A percentile compares a stretch with the other conserved stretches of the same genome.
Evolutionary conservation across 345 rosid genomes (phyloP).

Genomic region (Eucalyptus marginata): DNA sequence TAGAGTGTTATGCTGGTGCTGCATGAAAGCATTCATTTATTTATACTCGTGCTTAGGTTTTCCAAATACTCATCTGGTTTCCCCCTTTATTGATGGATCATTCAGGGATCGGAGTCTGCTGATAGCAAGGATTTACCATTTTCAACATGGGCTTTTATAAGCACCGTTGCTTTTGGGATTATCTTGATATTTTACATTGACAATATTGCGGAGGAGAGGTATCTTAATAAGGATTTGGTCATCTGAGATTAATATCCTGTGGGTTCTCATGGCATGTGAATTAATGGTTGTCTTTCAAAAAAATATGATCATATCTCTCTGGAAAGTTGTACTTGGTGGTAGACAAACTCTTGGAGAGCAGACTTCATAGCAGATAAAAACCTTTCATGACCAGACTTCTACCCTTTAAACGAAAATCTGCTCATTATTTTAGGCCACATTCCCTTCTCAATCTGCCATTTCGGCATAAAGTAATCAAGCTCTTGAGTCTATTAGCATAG

Average conservation of each 20-base stretch:
- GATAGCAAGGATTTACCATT: conserved; percentile 45
- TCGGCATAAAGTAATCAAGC: background rate
- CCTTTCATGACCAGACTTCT: background rate
- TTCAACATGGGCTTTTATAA: conserved; percentile 83
- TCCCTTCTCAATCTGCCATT: background rate
- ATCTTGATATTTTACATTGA: conserved; percentile 83
- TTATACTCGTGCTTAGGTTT: background rate
- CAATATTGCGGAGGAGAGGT: conserved; percentile 95
- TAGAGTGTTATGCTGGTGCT: background rate
- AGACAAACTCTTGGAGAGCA: background rate
- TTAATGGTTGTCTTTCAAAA: background rate
- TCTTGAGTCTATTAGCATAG: background rate
- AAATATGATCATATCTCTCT: background rate
- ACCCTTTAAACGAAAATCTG: background rate
- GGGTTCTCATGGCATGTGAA: background rate
- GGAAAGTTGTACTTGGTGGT: background rate
- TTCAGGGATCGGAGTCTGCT: conserved; percentile 68
- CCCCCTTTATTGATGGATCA: conserved; percentile 1
- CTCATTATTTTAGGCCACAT: background rate
- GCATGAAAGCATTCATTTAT: background rate
- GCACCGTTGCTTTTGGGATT: conserved; percentile 71
- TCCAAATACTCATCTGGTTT: background rate
- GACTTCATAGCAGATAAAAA: background rate
- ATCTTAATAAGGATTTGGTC: background rate
- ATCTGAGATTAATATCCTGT: background rate